A percentile compares a stretch with the other conserved stretches of the same genome.
phyloP scores from a whole-genome alignment of 495 filamentous ascomycete genomes.

The Penicillium flavigenum region DNA sequence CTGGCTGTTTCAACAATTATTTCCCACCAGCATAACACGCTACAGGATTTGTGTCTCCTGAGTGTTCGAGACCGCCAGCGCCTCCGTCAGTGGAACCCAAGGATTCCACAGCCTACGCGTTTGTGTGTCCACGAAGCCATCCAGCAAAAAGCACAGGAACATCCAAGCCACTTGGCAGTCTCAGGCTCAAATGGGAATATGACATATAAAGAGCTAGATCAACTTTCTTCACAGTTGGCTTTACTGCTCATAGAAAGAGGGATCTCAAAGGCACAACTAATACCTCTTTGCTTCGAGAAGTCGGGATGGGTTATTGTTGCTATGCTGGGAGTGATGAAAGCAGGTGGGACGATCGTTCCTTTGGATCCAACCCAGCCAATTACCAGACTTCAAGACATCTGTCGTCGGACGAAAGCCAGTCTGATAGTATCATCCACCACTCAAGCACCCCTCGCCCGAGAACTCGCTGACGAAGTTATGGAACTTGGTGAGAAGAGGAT shows the following conservation, averaged over 20 bases:
- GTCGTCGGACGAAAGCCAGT: conserved; percentile 45
- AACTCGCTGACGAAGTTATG: neutral
- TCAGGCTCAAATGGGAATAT: neutral
- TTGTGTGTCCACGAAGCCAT: neutral
- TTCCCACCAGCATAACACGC: neutral
- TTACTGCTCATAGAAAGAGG: neutral
- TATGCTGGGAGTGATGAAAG: conserved; percentile 47
- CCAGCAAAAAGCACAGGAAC: neutral
- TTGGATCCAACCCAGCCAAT: conserved; percentile 50
- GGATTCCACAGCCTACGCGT: neutral
- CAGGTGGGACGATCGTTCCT: conserved; percentile 47
- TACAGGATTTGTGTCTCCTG: neutral
- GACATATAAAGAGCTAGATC: neutral
- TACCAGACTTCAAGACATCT: conserved; percentile 47
- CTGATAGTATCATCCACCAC: neutral
- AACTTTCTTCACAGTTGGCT: neutral
- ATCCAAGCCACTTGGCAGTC: neutral
- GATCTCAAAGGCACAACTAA: conserved; percentile 18
- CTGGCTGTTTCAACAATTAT: conserved; percentile 27
- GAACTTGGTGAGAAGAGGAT: conserved; percentile 8
- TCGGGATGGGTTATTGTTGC: conserved; percentile 40
- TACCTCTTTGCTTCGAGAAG: conserved; percentile 43
- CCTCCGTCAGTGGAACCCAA: neutral
- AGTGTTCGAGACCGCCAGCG: neutral
- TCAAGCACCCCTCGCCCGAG: neutral